Conservation (phyloP, 371 early-diverging fungal genomes). For the Mucor lusitanicus region DNA sequence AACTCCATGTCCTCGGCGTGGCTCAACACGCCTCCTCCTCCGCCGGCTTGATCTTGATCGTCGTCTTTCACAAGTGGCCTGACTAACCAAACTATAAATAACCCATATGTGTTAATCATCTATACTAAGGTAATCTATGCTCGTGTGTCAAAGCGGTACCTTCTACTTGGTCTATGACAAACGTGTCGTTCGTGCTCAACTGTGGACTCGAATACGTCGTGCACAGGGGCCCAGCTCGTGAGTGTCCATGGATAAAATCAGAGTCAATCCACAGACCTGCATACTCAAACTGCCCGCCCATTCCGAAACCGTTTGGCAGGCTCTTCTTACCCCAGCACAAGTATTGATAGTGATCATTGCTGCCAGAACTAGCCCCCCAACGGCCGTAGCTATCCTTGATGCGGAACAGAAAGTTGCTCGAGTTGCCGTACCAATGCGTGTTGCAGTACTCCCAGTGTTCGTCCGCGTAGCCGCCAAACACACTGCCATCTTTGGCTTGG, state of each 20-base stretch:
- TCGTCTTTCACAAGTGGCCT: constrained; percentile 59
- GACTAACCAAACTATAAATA: constrained; percentile 67
- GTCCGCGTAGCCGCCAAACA: constrained; percentile 82
- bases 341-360: constrained; percentile 82
- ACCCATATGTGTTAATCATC: neutral
- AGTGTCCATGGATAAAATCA: constrained; percentile 73
- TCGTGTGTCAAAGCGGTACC: constrained; percentile 54
- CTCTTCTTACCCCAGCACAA: constrained; percentile 81
- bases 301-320: constrained; percentile 84
- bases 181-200: constrained; percentile 57
- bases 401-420: constrained; percentile 66
- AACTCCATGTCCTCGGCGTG: constrained; percentile 77
- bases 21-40: constrained; percentile 63
- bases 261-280: constrained; percentile 81
- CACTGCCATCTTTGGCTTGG: constrained; percentile 48
- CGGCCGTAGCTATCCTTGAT: neutral
- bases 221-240: constrained; percentile 68
- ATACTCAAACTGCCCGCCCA: constrained; percentile 86
- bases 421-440: constrained; percentile 77
- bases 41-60: constrained; percentile 44
- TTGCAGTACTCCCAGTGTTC: constrained; percentile 47
- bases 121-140: too few relatives aligned
- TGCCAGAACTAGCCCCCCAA: constrained; percentile 37
- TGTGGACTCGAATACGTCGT: constrained; percentile 71
- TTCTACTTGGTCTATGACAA: constrained; percentile 73